A percentile compares a stretch with the other conserved stretches of the same genome.
phyloP scores from a whole-genome alignment of 1,284 basidiomycete genomes.

The Cryptococcus floricola region DNA sequence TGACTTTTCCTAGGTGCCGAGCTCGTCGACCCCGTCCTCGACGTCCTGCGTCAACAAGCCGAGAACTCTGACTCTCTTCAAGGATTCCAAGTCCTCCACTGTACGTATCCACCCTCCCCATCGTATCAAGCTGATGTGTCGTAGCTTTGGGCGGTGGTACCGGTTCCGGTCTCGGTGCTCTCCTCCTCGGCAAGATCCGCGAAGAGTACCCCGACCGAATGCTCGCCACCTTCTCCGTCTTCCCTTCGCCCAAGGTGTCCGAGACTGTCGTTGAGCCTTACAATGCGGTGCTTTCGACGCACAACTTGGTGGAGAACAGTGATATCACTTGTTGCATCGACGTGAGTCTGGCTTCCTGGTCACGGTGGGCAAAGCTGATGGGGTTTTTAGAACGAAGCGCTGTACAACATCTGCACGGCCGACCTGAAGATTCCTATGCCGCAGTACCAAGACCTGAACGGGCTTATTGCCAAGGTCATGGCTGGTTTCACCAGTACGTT shows the following conservation, averaged over 20 bases:
- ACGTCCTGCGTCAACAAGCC: conserved; percentile 66
- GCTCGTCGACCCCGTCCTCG: conserved; percentile 79
- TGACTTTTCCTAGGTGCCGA: conserved; percentile 65
- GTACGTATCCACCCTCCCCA: conserved; percentile 16
- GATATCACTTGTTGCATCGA: conserved; percentile 81
- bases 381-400: conserved; percentile 74
- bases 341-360: conserved; percentile 19
- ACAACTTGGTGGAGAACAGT: conserved; percentile 87
- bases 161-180: conserved; percentile 77
- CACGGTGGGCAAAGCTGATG: not conserved
- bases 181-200: conserved; percentile 76
- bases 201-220: conserved; percentile 94
- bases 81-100: conserved; percentile 91
- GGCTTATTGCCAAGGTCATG: conserved; percentile 56
- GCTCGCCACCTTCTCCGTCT: conserved; percentile 85
- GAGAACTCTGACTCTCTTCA: conserved; percentile 84
- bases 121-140: not conserved
- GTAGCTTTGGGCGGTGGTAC: conserved; percentile 82
- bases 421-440: conserved; percentile 71
- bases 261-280: conserved; percentile 92
- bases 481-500: conserved; percentile 42
- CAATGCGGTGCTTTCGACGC: conserved; percentile 82
- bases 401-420: conserved; percentile 79
- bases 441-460: conserved; percentile 71
- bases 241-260: conserved; percentile 90